Percentiles rank a stretch among this genome's conserved stretches.
Conservation (phyloP, 2,329 filamentous ascomycete species). For the Hirsutella thompsonii region DNA sequence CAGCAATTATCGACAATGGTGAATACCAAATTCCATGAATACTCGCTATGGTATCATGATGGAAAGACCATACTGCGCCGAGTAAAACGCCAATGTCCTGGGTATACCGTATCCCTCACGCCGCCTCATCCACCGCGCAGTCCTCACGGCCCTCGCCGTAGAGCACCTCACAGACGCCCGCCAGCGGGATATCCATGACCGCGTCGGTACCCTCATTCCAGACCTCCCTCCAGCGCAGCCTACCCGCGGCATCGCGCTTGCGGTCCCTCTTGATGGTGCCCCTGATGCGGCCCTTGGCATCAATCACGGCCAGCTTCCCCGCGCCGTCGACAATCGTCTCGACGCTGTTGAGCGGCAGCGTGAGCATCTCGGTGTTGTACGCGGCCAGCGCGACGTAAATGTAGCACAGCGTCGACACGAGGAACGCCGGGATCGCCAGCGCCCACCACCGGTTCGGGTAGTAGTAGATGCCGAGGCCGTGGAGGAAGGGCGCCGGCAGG, state of each 20-base stretch:
- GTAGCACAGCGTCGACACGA: slow-evolving; percentile 80
- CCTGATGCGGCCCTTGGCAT: slow-evolving; percentile 47
- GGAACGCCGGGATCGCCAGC: slow-evolving; percentile 77
- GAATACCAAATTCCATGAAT: too few relatives aligned
- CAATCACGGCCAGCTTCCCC: slow-evolving; percentile 72
- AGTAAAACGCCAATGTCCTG: too few relatives aligned
- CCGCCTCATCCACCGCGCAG: slow-evolving; percentile 9
- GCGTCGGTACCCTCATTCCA: slow-evolving; percentile 94
- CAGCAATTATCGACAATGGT: too few relatives aligned
- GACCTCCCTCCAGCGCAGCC: slow-evolving; percentile 60
- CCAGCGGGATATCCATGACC: slow-evolving; percentile 91
- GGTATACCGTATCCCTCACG: neutral
- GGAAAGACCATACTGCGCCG: too few relatives aligned
- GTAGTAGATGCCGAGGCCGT: slow-evolving; percentile 88
- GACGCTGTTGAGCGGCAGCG: slow-evolving; percentile 62
- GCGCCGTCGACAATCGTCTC: slow-evolving; percentile 90
- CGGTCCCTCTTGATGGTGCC: slow-evolving; percentile 22
- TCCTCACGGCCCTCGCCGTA: slow-evolving; percentile 51
- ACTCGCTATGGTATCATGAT: too few relatives aligned
- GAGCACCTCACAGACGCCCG: slow-evolving; percentile 86
- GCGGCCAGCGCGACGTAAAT: slow-evolving; percentile 86
- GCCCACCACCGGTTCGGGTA: slow-evolving; percentile 98
- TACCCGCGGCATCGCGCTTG: slow-evolving; percentile 22
- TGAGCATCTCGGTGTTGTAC: slow-evolving; percentile 85
- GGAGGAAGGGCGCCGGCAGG: slow-evolving; percentile 80